These are phyloP conservation scores for Ganoderma multipileum DNA, from an alignment of 1,284 basidiomycete genomes.

Conservation along the genomic window DNA sequence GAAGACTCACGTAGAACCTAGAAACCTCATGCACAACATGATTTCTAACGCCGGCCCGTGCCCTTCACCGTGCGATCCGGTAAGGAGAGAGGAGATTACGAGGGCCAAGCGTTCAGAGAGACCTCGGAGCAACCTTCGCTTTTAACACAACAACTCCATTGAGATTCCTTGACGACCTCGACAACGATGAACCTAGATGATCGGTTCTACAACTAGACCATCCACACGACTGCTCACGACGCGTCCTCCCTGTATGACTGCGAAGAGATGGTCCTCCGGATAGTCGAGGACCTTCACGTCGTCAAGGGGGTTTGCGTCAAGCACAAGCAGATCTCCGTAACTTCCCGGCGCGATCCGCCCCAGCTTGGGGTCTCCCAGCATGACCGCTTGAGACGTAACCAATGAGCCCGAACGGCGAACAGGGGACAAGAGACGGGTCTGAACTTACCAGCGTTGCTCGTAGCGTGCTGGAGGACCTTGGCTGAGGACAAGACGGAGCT, in stretches of 20 bases:
- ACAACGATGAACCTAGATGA: not conserved
- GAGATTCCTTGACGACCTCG: not conserved
- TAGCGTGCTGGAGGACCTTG: conserved; percentile 51
- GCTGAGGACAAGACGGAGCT: conserved; percentile 44
- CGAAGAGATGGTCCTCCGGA: conserved; percentile 38
- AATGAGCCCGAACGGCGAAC: not conserved
- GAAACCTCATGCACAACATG: too few relatives aligned
- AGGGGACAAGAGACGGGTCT: not conserved
- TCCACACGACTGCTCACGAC: conserved; percentile 42
- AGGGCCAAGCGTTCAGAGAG: too few relatives aligned
- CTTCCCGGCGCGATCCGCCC: conserved; percentile 36
- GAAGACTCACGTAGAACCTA: too few relatives aligned
- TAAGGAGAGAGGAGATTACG: too few relatives aligned
- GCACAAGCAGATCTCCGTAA: conserved; percentile 51
- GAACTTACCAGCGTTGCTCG: conserved; percentile 47
- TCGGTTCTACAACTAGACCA: not conserved
- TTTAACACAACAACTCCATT: too few relatives aligned
- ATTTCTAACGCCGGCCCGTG: too few relatives aligned
- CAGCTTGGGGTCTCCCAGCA: conserved; percentile 45
- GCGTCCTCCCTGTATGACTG: conserved; percentile 43
- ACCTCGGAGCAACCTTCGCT: too few relatives aligned
- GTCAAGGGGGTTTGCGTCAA: conserved; percentile 51
- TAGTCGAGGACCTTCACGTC: conserved; percentile 52
- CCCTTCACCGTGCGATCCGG: too few relatives aligned
- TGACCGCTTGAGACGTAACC: conserved; percentile 31